phyloP scores from a whole-genome alignment of 352 stramenopile genomes.

The Pythium aristosporum region DNA sequence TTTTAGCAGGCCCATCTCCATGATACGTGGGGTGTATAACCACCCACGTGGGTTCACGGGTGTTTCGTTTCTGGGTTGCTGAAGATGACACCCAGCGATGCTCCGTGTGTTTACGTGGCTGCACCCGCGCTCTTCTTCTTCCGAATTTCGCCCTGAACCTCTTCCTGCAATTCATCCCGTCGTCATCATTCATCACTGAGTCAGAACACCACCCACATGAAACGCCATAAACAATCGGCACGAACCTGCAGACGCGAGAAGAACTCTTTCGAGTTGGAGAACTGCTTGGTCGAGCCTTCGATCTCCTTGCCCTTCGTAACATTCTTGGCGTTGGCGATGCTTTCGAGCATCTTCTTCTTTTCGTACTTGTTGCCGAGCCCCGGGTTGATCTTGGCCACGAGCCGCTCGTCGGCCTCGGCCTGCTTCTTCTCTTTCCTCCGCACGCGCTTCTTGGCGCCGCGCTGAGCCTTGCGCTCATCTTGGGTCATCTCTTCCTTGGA shows the following conservation, averaged over 20 bases:
- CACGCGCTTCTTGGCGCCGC: conserved; percentile 90
- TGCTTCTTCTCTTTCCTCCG: conserved; percentile 90
- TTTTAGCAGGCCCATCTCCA: background rate
- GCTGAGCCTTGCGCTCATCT: conserved; percentile 80
- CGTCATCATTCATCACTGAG: background rate
- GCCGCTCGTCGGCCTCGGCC: conserved; percentile 88
- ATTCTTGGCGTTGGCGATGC: conserved; percentile 75
- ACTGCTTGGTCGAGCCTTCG: conserved; percentile 79
- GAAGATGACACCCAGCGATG: background rate
- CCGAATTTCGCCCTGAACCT: conserved; percentile 30
- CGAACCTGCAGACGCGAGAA: conserved; percentile 73
- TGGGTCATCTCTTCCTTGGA: conserved; percentile 88
- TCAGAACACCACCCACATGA: background rate
- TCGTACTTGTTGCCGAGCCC: conserved; percentile 95
- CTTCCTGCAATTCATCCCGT: conserved; percentile 26
- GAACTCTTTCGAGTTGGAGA: conserved; percentile 89
- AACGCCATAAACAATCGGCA: background rate
- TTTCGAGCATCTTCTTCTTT: conserved; percentile 91
- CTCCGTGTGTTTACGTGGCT: conserved; percentile 6
- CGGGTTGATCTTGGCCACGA: conserved; percentile 94
- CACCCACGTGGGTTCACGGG: background rate
- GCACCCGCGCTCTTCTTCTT: conserved; percentile 26
- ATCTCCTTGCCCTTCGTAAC: conserved; percentile 83
- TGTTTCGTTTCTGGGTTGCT: background rate
- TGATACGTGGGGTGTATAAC: background rate